Evolutionary conservation across 2,329 filamentous ascomycete species (phyloP).

Genomic region (Plectosphaerella plurivora): DNA sequence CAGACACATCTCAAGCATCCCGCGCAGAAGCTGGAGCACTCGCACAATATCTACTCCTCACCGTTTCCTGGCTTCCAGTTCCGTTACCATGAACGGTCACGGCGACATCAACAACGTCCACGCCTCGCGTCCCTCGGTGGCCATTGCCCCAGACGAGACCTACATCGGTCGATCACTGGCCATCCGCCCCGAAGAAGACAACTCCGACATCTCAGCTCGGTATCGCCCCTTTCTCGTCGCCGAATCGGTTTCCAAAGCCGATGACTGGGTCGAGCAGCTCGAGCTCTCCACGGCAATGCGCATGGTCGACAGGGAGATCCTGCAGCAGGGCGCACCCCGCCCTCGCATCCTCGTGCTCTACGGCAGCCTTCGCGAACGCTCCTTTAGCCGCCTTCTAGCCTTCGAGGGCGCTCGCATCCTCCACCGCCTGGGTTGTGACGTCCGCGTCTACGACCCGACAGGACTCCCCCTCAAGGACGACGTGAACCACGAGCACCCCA

Average conservation of each 20-base stretch:
- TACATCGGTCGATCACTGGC: slow-evolving; percentile 31
- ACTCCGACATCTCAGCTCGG: slow-evolving; percentile 33
- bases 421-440: slow-evolving; percentile 61
- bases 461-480: slow-evolving; percentile 62
- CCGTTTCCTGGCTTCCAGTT: too few relatives aligned
- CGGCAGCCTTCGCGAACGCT: slow-evolving; percentile 53
- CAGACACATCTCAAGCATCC: too few relatives aligned
- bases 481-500: slow-evolving; percentile 48
- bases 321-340: slow-evolving; percentile 25
- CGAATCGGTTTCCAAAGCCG: slow-evolving; percentile 21
- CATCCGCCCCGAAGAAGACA: slow-evolving; percentile 40
- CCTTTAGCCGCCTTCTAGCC: slow-evolving; percentile 57
- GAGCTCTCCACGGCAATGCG: slow-evolving; percentile 49
- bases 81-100: slow-evolving; percentile 16
- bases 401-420: slow-evolving; percentile 57
- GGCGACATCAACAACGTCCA: slow-evolving; percentile 27
- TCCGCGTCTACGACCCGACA: slow-evolving; percentile 56
- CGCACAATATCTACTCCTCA: too few relatives aligned
- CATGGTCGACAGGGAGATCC: slow-evolving; percentile 41
- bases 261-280: slow-evolving; percentile 53
- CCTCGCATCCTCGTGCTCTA: slow-evolving; percentile 57
- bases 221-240: slow-evolving; percentile 55
- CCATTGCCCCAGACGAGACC: slow-evolving; percentile 14
- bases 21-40: too few relatives aligned
- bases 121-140: slow-evolving; percentile 14